These are phyloP conservation scores for Rubus idaeus DNA, from an alignment of 306 rosid species.

Conservation along the genomic window DNA sequence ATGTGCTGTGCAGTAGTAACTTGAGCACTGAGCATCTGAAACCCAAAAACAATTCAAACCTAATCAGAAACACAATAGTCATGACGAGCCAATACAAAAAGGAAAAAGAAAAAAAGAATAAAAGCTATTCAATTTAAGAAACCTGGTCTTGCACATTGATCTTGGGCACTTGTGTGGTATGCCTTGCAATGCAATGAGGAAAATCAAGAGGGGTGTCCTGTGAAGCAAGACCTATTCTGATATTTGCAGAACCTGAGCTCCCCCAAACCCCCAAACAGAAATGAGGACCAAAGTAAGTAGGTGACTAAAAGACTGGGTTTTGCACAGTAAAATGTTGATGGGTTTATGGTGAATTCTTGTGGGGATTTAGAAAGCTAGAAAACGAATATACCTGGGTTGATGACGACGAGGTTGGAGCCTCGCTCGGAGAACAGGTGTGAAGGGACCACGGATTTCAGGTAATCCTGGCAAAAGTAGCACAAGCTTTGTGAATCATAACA, in stretches of 20 bases:
- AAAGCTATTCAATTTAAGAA: conserved; percentile 13
- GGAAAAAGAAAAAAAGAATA: neutral
- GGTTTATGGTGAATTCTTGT: conserved; percentile 10
- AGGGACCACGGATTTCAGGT: conserved; percentile 88
- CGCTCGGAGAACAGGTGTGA: conserved; percentile 81
- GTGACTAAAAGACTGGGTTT: neutral
- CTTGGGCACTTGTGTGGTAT: conserved; percentile 62
- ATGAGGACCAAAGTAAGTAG: conserved; percentile 10
- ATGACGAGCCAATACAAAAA: neutral
- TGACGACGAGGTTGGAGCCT: conserved; percentile 88
- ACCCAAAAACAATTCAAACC: conserved; percentile 22
- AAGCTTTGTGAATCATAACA: neutral
- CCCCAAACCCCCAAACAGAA: neutral
- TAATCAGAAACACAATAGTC: neutral
- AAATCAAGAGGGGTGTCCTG: conserved; percentile 71
- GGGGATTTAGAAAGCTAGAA: neutral
- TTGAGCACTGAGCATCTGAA: conserved; percentile 73
- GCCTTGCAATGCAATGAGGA: conserved; percentile 91
- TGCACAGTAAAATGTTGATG: conserved; percentile 3
- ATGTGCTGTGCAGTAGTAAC: conserved; percentile 65
- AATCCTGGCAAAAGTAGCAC: conserved; percentile 60
- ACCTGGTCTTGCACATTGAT: conserved; percentile 87
- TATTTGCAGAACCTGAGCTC: conserved; percentile 69
- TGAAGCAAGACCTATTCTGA: conserved; percentile 88
- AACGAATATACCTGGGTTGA: conserved; percentile 71